These are phyloP conservation scores for Paecilomyces variotii DNA, from an alignment of 2,329 filamentous ascomycete genomes.

Conservation along the genomic window DNA sequence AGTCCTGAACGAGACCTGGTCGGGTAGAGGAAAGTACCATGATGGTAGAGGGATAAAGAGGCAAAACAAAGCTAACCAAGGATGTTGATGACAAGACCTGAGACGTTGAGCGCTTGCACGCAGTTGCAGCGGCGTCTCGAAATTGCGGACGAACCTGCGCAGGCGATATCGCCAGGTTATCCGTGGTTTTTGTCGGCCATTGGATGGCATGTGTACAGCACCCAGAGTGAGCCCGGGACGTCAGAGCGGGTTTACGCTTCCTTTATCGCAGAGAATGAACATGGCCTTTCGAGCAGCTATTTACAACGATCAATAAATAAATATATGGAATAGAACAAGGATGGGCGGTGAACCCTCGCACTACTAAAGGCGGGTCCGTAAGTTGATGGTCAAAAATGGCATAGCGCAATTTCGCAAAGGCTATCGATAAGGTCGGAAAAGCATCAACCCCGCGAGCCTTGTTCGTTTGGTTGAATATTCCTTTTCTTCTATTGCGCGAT, in stretches of 20 bases:
- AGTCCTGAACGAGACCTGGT: conserved; percentile 1
- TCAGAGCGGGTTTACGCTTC: neutral
- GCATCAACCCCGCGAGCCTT: neutral
- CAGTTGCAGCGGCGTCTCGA: conserved; percentile 7
- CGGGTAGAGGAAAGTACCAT: conserved; percentile 11
- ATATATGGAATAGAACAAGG: neutral
- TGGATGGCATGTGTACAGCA: neutral
- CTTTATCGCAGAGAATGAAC: neutral
- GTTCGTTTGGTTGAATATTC: neutral
- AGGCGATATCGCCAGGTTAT: conserved; percentile 10
- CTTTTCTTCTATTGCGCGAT: neutral
- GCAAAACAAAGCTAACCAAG: conserved; percentile 11
- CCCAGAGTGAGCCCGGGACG: neutral
- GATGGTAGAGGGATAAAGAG: conserved; percentile 13
- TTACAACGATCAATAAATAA: neutral
- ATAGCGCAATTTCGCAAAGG: neutral
- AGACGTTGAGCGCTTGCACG: conserved; percentile 9
- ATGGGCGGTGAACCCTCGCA: neutral
- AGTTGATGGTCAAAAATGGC: neutral
- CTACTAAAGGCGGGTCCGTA: neutral
- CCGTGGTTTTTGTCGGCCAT: neutral
- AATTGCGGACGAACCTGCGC: conserved; percentile 3
- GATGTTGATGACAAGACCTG: conserved; percentile 8
- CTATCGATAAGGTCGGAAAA: neutral
- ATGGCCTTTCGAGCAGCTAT: neutral